phyloP scores from a whole-genome alignment of 805 yeast species.

The Candida michaelii region DNA sequence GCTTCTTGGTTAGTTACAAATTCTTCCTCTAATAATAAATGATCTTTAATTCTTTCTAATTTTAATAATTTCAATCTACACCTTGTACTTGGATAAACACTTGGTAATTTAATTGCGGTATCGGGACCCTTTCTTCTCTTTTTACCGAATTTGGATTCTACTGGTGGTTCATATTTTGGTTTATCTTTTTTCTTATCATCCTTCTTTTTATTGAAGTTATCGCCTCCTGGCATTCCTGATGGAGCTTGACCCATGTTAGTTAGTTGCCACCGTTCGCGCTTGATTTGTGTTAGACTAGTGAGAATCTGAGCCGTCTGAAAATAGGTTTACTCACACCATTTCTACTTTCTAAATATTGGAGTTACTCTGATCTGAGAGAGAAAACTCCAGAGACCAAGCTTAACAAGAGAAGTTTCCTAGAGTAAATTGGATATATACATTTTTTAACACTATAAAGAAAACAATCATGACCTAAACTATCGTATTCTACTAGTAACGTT shows the following conservation, averaged over 20 bases:
- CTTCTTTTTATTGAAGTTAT: constrained; percentile 47
- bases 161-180: constrained; percentile 98
- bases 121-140: constrained; percentile 93
- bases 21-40: constrained; percentile 90
- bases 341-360: no score
- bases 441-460: no score
- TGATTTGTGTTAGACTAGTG: no score
- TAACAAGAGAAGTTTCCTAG: no score
- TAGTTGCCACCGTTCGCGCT: constrained; percentile 10
- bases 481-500: no score
- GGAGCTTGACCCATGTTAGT: constrained; percentile 51
- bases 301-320: no score
- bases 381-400: no score
- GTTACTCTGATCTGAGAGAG: no score
- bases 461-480: no score
- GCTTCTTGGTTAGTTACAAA: constrained; percentile 93
- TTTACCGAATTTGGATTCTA: constrained; percentile 88
- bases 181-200: constrained; percentile 72
- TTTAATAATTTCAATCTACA: constrained; percentile 88
- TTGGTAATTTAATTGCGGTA: constrained; percentile 80
- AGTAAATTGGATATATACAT: no score
- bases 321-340: no score
- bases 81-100: constrained; percentile 87
- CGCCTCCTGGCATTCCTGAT: constrained; percentile 54
- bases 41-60: constrained; percentile 96